Evolutionary conservation across 2,329 filamentous ascomycete genomes (phyloP), one percentile per base, ranked within the genome.

Genomic region (Penicillium sp.): DNA sequence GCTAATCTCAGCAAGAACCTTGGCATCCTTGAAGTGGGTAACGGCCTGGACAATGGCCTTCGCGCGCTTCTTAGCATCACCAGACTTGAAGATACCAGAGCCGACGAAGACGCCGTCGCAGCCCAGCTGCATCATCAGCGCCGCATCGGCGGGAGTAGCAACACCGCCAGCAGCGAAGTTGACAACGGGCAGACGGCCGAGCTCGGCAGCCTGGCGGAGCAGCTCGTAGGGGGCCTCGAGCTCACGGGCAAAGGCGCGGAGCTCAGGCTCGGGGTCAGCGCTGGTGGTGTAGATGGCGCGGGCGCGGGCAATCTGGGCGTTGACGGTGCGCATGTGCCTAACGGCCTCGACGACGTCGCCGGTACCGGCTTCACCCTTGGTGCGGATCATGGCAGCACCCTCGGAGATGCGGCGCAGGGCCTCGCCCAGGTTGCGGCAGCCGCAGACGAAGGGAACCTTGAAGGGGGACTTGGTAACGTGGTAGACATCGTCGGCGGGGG

Each of bases 91-190:
- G 79, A 98, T 98, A 30, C 95, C 95, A 61, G 89, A 93, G 30
- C 95, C 95, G 38, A 99, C 95, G 76, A 99, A 99, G 38, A 99
- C 95, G 61, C 95, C 95, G 75, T 99, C 95, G 75, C 95, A 98
- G 63, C 95, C 95, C 67, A 99, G 84, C 84, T 98, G 94, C 95
- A 99, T 99, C 94, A 99, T 92, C 82, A 99, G 84, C 2, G 95
- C 95, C 0, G 95, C 95, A 79, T 99, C 95, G 0, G 95, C 95
- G 0, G 95, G 95, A 0, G 95, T 99, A n/a, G 95, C 95, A n/a
- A 99, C 91, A 61, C 95, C 95, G n/a, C 95, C 95, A 3, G 95
- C 95, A 0, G 95, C 95, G 72, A 99, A 98, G 84, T 98, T 98
- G 67, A 99, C 95, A 0, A 98, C 94, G 2, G 95, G 95, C 58